phyloP scores from a whole-genome alignment of 768 basidiomycete genomes.

The Leccinum subtestaceum region DNA sequence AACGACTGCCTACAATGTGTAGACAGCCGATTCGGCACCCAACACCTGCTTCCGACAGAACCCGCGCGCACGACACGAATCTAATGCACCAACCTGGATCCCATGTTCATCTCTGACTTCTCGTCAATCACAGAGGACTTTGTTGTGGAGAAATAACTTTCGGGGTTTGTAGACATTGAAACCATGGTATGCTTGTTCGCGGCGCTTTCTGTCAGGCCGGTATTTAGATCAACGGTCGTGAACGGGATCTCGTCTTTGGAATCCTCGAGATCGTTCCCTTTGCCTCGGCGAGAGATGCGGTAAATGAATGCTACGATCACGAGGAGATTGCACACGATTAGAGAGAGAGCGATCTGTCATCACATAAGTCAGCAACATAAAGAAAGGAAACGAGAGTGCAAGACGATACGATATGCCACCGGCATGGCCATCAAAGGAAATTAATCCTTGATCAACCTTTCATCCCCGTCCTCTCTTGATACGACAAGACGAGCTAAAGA shows the following conservation, averaged over 20 bases:
- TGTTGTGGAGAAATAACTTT: background rate
- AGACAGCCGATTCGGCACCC: background rate
- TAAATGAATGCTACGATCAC: slow-evolving; percentile 25
- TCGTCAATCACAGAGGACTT: background rate
- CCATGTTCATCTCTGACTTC: background rate
- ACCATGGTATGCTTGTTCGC: background rate
- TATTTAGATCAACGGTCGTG: slow-evolving; percentile 17
- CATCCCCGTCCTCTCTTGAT: background rate
- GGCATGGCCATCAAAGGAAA: background rate
- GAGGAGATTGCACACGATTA: slow-evolving; percentile 27
- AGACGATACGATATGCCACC: background rate
- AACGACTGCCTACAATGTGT: background rate
- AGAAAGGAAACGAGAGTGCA: too few species aligned
- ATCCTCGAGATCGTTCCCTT: slow-evolving; percentile 2
- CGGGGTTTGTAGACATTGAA: background rate
- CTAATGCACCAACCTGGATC: background rate
- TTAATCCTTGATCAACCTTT: background rate
- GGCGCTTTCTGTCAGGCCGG: background rate
- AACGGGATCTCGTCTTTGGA: slow-evolving; percentile 1
- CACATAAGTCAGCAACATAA: background rate
- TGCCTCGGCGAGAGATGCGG: slow-evolving; percentile 10
- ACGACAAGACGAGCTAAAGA: background rate
- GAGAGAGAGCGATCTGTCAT: slow-evolving; percentile 20
- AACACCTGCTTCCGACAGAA: background rate
- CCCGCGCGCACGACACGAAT: background rate